Base-by-base conservation (phyloP, 176 grass and related monocot genomes). In the Oryza glumipatula region DNA sequence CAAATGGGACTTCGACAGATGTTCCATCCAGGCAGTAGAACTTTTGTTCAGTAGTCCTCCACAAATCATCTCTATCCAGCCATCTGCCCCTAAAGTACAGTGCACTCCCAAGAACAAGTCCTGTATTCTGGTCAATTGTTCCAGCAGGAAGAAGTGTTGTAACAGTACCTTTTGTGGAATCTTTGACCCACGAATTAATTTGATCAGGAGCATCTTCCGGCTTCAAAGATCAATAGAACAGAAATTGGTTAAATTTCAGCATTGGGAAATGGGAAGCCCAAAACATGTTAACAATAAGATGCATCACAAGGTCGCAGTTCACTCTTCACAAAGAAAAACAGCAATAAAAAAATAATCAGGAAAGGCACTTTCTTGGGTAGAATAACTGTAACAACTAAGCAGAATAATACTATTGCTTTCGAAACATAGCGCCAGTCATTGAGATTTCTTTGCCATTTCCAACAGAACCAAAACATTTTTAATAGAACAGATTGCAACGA, bases 71-170 rank as follows among this genome's bases (percentile, higher is more conserved):
- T 64, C 6, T 73, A 63, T 90, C 51, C 67, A 90, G 39, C 80
- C 89, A 84, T 65, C 70, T 83, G 82, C 80, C 80, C 19, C 70
- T 87, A 83, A 90, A 87, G 79, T 90, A 87, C 52, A 87, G n/a
- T 17, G 75, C 76, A 9, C 75, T 90, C 23, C 89, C 80, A 83
- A 90, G 80, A 75, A 90, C 76, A 83, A 90, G 89, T 21, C 75
- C 80, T 44, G 89, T 90, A 84, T 83, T 87, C 63, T 83, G 63
- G 64, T 87, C 70, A 28, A 87, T 13, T 68, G 72, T 65, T 69
- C 76, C 84, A 63, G 82, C 80, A 2, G 75, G 39, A 21, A 70
- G 38, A 22, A 87, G 76, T 5, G 69, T 75, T 5, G 47, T 75
- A 83, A 87, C 64, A 56, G 39, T 80, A 52, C 52, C 64, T 76